These are phyloP conservation scores for Populus simonii DNA, from an alignment of 345 rosid genomes.

Conservation along the genomic window DNA sequence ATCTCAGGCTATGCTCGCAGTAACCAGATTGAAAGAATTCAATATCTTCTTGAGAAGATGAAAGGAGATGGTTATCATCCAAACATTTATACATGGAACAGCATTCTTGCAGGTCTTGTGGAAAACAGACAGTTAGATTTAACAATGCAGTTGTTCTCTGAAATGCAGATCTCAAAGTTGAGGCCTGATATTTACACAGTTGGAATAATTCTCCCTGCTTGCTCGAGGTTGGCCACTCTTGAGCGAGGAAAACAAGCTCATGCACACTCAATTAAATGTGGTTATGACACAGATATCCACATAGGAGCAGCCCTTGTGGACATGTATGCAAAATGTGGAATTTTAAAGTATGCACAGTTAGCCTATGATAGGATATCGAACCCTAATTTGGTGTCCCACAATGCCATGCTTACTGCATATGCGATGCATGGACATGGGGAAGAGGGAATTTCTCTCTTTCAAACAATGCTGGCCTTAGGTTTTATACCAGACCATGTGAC, in stretches of 20 bases:
- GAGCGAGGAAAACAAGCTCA: slow-evolving; percentile 28
- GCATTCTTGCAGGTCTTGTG: slow-evolving; percentile 26
- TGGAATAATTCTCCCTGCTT: slow-evolving; percentile 24
- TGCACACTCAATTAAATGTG: slow-evolving; percentile 16
- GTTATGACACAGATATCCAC: slow-evolving; percentile 16
- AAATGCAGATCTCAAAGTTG: slow-evolving; percentile 10
- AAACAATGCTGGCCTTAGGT: slow-evolving; percentile 9
- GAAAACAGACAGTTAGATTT: slow-evolving; percentile 24
- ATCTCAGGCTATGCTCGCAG: slow-evolving; percentile 55
- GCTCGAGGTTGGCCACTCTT: slow-evolving; percentile 21
- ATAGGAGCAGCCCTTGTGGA: slow-evolving; percentile 32
- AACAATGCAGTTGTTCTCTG: slow-evolving; percentile 16
- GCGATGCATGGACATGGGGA: slow-evolving; percentile 30
- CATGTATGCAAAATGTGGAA: slow-evolving; percentile 31
- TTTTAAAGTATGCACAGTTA: slow-evolving; percentile 7
- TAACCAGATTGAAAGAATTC: slow-evolving; percentile 31
- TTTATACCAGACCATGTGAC: slow-evolving; percentile 18
- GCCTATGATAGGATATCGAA: slow-evolving; percentile 20
- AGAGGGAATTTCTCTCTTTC: slow-evolving; percentile 24
- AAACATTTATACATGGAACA: slow-evolving; percentile 27
- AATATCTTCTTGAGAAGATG: slow-evolving; percentile 28
- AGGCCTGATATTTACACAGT: slow-evolving; percentile 24
- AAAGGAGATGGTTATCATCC: slow-evolving; percentile 52
- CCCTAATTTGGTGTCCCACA: slow-evolving; percentile 31
- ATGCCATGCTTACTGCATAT: slow-evolving; percentile 30